Percentiles rank a stretch among this genome's conserved stretches.
These are phyloP conservation scores for Catunica adiposa DNA, from an alignment of 2,329 filamentous ascomycete genomes.

Conservation along the genomic window DNA sequence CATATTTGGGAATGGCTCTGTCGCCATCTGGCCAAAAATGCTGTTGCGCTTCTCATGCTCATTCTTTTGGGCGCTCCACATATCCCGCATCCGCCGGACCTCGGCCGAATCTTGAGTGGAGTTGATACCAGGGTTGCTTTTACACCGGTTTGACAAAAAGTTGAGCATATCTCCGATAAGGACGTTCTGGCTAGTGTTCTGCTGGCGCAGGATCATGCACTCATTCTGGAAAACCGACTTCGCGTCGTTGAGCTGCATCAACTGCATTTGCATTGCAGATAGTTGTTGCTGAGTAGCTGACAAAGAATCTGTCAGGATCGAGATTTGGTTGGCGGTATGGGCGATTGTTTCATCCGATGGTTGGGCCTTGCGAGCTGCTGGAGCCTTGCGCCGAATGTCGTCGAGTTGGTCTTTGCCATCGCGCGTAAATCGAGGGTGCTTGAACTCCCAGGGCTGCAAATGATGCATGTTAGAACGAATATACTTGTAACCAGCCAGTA, in stretches of 20 bases:
- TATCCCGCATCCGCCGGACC: constrained; percentile 35
- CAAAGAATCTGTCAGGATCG: constrained; percentile 9
- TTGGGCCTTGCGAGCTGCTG: constrained; percentile 64
- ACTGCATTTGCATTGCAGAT: constrained; percentile 65
- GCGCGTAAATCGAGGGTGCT: constrained; percentile 87
- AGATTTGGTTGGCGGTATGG: constrained; percentile 57
- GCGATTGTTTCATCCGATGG: constrained; percentile 56
- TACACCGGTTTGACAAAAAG: constrained; percentile 24
- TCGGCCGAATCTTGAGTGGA: constrained; percentile 19
- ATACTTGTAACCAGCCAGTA: no score
- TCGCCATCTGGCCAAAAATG: constrained; percentile 11
- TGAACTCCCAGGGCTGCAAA: constrained; percentile 60
- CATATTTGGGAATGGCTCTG: constrained; percentile 11
- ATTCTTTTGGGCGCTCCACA: not conserved
- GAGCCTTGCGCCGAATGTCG: constrained; percentile 90
- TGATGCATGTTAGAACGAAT: no score
- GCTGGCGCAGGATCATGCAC: constrained; percentile 36
- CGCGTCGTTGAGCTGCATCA: constrained; percentile 54
- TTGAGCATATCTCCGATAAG: constrained; percentile 41
- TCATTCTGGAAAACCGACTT: constrained; percentile 47
- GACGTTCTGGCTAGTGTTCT: constrained; percentile 29
- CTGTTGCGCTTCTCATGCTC: constrained; percentile 10
- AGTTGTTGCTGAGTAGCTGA: constrained; percentile 14
- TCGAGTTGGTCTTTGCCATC: constrained; percentile 94
- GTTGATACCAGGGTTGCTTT: constrained; percentile 10